Base-by-base conservation (phyloP, 352 stramenopile species). In the Phytophthora tubulina region DNA sequence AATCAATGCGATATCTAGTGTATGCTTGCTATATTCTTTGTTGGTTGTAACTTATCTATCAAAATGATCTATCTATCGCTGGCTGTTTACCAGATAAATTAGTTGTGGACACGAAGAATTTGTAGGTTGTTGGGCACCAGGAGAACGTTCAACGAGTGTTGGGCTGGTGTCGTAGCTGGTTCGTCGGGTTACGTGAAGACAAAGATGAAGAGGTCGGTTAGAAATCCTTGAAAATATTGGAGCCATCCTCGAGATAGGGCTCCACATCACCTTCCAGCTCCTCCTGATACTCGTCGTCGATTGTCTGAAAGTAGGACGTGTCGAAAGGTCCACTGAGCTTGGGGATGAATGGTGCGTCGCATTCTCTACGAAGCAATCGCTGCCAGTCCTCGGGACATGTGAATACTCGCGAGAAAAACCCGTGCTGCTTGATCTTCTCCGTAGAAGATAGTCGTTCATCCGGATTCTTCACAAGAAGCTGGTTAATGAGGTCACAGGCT, bases 221-320 rank as follows among this genome's bases (percentile, higher is more conserved):
- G 48, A 91, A 91, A 55, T 84, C 83, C 41, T 70, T 63, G 73
- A 91, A 91, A 68, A 89, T 84, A 57, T 91, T 82, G 53, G 80
- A 82, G 57, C 84, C 85, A 54, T 93, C 85, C 46, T 90, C 84
- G 45, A 88, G 81, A 67, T 91, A 93, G 6, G 83, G 84, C 62
- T 86, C 62, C 21, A 87, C 66, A 41, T 74, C 69, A 48, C 80
- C 76, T 27, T 91, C 72, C 36, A 86, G 70, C 42, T 90, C 81
- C 27, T 91, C 82, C 21, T 86, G 72, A 21, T 84, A 82, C 0
- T 78, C 73, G 2, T 89, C 80, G 46, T 84, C 77, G n/a, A 89
- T 75, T 5, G 73, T 80, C 62, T 84, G 73, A 68, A 93, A 91
- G 57, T 90, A 90, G 15, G 82, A 89, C 45, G 85, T 91, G 70